A percentile compares a stretch with the other conserved stretches of the same genome.
Conservation (phyloP, 1,139 yeast species). For the Arxiozyma telluris region DNA sequence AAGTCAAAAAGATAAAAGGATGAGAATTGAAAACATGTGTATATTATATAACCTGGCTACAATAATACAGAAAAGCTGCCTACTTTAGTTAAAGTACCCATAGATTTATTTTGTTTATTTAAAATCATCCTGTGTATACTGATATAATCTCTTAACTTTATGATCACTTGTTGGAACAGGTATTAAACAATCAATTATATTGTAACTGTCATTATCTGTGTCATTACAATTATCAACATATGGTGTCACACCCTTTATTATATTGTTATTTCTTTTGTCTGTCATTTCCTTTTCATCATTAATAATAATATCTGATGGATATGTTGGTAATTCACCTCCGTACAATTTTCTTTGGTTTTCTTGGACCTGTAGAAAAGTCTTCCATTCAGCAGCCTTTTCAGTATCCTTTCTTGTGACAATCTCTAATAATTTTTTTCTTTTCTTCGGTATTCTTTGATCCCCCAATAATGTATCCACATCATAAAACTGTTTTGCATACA, state of each 20-base stretch:
- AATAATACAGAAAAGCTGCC: neutral
- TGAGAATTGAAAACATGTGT: neutral
- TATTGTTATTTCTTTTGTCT: neutral
- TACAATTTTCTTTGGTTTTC: neutral
- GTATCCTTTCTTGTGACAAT: conserved; percentile 10
- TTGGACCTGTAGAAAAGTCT: conserved; percentile 15
- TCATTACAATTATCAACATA: conserved; percentile 1
- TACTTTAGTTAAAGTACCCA: too few species aligned
- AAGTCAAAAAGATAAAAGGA: too few species aligned
- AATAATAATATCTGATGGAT: neutral
- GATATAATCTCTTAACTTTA: neutral
- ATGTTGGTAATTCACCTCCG: neutral
- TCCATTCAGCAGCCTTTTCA: conserved; percentile 18
- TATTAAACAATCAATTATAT: conserved; percentile 2
- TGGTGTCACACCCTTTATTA: neutral
- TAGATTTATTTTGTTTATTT: neutral
- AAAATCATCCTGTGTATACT: neutral
- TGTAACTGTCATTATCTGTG: conserved; percentile 1
- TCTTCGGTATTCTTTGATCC: conserved; percentile 16
- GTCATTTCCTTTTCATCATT: neutral
- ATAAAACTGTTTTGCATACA: neutral
- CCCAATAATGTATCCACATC: neutral
- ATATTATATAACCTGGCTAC: neutral
- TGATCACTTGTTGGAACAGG: neutral
- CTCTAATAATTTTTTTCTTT: conserved; percentile 14